Base-by-base conservation (phyloP, 2,329 filamentous ascomycete species). In the Nigrospora oryzae region DNA sequence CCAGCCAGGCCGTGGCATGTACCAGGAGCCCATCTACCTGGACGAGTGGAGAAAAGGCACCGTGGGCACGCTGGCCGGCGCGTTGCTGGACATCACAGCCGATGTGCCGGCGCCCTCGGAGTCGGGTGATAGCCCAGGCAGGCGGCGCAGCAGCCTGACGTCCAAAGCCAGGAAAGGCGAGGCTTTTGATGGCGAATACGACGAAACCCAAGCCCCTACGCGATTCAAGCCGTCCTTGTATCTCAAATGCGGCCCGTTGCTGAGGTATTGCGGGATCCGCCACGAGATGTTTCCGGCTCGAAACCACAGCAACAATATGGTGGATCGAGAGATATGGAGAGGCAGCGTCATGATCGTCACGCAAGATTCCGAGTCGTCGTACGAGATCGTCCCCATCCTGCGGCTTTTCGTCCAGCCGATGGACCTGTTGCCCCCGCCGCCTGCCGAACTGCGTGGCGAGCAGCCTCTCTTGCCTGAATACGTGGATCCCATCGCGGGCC, bases 271-370 rank as follows among this genome's bases (percentile, higher is more conserved):
- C 45, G 93, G 94, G 16, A 80, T 95, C 36, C 80, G 84, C 36
- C 73, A 73, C 35, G 79, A 95, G 64, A 69, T 71, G 56, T 57
- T 67, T 40, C 57, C 68, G 1, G 58, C 61, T 28, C 60, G 67
- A 31, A 63, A 61, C 30, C 61, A 58, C 45, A 63, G 61, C 43
- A 62, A 61, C 53, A 61, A 58, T 51, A 46, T 58, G 12, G 44
- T 58, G 0, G 82, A 88, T 37, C 77, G 81, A 42, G 88, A 95
- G 55, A 81, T 91, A 16, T 98, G 93, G 93, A 81, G 90, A 61
- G 93, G 93, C 5, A 94, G 82, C 48, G 76, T 97, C 46, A 89
- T 98, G 88, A 95, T 98, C 55, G 89, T 98, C 17, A 97, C 93
- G 0, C 76, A 82, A 43, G 91, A 98, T 58, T 75, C 79, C 2